Conservation (phyloP, 208 protist genomes). For the Naegleria fowleri region DNA sequence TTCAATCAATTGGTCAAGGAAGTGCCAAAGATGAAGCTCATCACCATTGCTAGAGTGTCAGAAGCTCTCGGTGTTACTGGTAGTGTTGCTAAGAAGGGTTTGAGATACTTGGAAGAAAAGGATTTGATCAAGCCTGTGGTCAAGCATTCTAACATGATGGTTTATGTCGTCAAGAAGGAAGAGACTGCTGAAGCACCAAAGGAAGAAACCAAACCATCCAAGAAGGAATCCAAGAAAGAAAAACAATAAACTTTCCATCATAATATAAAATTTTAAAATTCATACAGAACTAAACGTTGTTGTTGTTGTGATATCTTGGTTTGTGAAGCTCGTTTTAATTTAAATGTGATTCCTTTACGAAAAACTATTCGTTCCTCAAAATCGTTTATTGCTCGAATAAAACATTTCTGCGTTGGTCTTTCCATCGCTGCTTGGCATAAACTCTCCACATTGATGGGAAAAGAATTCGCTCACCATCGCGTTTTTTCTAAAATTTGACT, state of each 20-base stretch:
- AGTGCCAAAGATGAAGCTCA: constrained; percentile 82
- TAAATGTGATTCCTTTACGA: neutral
- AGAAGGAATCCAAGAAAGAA: neutral
- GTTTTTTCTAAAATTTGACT: neutral
- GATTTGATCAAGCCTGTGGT: constrained; percentile 66
- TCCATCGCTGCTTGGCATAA: neutral
- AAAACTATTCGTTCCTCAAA: neutral
- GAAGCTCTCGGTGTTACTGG: constrained; percentile 76
- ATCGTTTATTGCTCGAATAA: neutral
- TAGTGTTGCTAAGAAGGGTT: constrained; percentile 64
- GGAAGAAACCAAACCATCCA: neutral
- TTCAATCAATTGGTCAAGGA: constrained; percentile 65
- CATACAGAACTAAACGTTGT: neutral
- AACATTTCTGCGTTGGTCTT: neutral
- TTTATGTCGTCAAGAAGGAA: constrained; percentile 27
- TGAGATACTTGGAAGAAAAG: constrained; percentile 75
- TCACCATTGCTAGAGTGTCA: constrained; percentile 75
- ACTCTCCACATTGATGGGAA: neutral
- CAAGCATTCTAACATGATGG: constrained; percentile 45
- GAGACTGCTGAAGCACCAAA: neutral
- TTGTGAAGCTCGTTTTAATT: no score
- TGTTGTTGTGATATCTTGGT: neutral
- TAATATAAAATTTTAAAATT: neutral
- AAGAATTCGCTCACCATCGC: neutral
- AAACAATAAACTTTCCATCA: neutral